Conservation (phyloP, 73 alveolate genomes). For the Blepharisma stoltei region DNA sequence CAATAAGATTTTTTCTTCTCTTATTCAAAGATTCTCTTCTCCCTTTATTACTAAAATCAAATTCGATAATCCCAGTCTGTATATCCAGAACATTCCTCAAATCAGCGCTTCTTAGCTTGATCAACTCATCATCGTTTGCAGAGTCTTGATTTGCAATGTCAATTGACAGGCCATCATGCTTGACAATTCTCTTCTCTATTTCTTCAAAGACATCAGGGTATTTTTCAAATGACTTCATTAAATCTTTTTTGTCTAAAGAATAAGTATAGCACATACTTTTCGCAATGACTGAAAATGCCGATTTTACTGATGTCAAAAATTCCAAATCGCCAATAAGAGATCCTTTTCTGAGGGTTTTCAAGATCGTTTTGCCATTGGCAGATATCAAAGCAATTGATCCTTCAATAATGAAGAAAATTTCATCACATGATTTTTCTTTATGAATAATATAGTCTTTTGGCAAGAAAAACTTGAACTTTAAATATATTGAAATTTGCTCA, state of each 20-base stretch:
- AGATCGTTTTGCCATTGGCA: conserved; percentile 47
- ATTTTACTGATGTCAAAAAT: conserved; percentile 41
- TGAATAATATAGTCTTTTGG: conserved; percentile 59
- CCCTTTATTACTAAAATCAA: no score
- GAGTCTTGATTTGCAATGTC: no score
- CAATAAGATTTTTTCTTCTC: no score
- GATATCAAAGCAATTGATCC: conserved; percentile 49
- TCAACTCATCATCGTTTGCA: no score
- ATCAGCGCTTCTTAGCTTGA: no score
- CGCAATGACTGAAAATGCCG: conserved; percentile 52
- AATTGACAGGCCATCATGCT: no score
- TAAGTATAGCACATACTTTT: conserved; percentile 45
- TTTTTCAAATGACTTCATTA: conserved; percentile 35
- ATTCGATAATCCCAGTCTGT: no score
- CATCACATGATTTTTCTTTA: conserved; percentile 59
- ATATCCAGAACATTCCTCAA: no score
- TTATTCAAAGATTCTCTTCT: no score
- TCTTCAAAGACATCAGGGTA: conserved; percentile 35
- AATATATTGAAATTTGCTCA: background rate
- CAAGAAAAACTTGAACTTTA: conserved; percentile 40
- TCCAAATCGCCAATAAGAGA: conserved; percentile 63
- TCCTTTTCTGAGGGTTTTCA: conserved; percentile 46
- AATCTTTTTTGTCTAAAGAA: conserved; percentile 45
- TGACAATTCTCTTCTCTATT: no score
- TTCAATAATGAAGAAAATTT: conserved; percentile 62